Conservation (phyloP, 2,329 filamentous ascomycete genomes). For the Ophiostoma triangulosporum region DNA sequence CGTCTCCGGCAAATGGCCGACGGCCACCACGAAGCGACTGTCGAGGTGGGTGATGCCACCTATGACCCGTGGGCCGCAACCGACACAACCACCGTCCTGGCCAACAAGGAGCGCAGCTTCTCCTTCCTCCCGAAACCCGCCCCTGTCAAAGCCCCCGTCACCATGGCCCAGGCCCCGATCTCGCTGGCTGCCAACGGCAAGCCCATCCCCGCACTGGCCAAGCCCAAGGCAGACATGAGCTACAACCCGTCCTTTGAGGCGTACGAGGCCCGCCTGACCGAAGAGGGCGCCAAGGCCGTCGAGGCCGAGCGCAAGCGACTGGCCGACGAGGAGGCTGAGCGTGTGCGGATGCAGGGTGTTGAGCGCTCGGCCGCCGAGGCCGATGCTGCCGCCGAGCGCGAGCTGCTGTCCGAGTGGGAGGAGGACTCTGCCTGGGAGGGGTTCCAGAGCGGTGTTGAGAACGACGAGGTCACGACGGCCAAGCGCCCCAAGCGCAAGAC, state of each 20-base stretch:
- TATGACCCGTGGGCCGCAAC: slow-evolving; percentile 64
- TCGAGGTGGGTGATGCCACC: slow-evolving; percentile 45
- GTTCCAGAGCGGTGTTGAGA: slow-evolving; percentile 68
- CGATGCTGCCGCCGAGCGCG: slow-evolving; percentile 56
- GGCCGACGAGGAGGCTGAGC: slow-evolving; percentile 51
- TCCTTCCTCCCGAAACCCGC: slow-evolving; percentile 55
- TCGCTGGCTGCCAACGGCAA: slow-evolving; percentile 77
- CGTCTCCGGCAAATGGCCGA: slow-evolving; percentile 69
- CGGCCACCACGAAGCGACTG: slow-evolving; percentile 44
- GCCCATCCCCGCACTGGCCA: slow-evolving; percentile 60
- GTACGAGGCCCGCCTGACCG: slow-evolving; percentile 62
- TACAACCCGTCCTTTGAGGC: slow-evolving; percentile 87
- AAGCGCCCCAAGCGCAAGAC: slow-evolving; percentile 81
- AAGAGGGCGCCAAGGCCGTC: slow-evolving; percentile 66
- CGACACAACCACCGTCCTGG: slow-evolving; percentile 19
- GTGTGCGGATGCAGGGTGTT: slow-evolving; percentile 52
- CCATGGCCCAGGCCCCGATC: slow-evolving; percentile 63
- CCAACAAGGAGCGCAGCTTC: slow-evolving; percentile 35
- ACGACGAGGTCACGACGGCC: slow-evolving; percentile 34
- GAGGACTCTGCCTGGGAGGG: slow-evolving; percentile 89
- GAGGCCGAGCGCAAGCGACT: slow-evolving; percentile 66
- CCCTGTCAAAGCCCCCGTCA: slow-evolving; percentile 57
- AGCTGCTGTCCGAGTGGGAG: slow-evolving; percentile 57
- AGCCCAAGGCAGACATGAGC: slow-evolving; percentile 69
- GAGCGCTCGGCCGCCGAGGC: slow-evolving; percentile 58